These are phyloP conservation scores for Neurospora tetraspora DNA, from an alignment of 495 filamentous ascomycete genomes.

Conservation along the genomic window DNA sequence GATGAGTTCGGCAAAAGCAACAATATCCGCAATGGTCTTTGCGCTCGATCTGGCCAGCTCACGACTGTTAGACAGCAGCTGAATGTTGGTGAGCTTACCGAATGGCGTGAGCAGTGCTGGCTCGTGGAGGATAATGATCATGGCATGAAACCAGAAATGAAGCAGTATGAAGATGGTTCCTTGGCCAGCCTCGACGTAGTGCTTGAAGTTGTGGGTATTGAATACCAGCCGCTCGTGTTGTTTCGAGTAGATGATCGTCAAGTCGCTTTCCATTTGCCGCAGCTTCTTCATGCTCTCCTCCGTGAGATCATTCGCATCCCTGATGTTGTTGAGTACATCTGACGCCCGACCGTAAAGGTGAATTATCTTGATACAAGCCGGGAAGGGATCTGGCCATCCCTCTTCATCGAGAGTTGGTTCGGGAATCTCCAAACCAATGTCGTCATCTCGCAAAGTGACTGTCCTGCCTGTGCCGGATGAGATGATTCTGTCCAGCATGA, in stretches of 20 bases:
- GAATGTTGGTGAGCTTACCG: conserved; percentile 49
- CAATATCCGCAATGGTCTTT: conserved; percentile 79
- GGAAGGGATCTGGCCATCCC: conserved; percentile 66
- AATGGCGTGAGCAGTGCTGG: conserved; percentile 71
- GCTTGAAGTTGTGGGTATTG: conserved; percentile 66
- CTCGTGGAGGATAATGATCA: conserved; percentile 76
- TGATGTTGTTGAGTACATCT: conserved; percentile 75
- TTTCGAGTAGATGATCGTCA: conserved; percentile 70
- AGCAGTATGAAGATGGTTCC: conserved; percentile 79
- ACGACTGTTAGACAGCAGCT: conserved; percentile 64
- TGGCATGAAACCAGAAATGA: conserved; percentile 84
- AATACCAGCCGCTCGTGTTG: conserved; percentile 65
- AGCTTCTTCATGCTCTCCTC: conserved; percentile 59
- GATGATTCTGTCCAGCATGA: conserved; percentile 75
- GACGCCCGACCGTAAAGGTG: conserved; percentile 75
- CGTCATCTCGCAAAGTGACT: conserved; percentile 69
- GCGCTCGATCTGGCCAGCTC: conserved; percentile 81
- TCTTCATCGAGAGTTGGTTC: conserved; percentile 46
- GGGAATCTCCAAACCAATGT: conserved; percentile 70
- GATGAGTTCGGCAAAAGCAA: conserved; percentile 67
- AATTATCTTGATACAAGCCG: conserved; percentile 69
- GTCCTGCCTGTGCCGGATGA: conserved; percentile 74
- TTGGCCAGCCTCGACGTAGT: conserved; percentile 65
- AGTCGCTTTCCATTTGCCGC: conserved; percentile 61
- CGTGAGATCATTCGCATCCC: conserved; percentile 62